phyloP scores from a whole-genome alignment of 495 filamentous ascomycete species.

The Aeminium ludgeri region DNA sequence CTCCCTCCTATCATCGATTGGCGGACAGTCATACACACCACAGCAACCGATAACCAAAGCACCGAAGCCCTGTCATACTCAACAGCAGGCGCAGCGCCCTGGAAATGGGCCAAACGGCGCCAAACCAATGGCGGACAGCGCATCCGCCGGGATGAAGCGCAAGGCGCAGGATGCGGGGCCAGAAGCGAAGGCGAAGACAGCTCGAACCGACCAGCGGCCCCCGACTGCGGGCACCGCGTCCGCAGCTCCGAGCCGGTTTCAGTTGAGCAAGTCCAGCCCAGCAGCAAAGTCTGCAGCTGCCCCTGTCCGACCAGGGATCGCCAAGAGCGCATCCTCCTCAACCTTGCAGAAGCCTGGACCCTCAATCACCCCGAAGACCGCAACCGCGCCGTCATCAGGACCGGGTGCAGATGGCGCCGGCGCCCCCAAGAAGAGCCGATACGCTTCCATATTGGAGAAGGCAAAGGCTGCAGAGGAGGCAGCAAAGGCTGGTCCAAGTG shows the following conservation, averaged over 20 bases:
- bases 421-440: slow-evolving; percentile 47
- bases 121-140: slow-evolving; percentile 10
- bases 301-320: slow-evolving; percentile 21
- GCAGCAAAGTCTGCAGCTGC: slow-evolving; percentile 21
- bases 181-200: slow-evolving; percentile 22
- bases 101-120: slow-evolving; percentile 7
- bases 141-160: slow-evolving; percentile 17
- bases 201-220: slow-evolving; percentile 17
- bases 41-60: slow-evolving; percentile 16
- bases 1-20: slow-evolving; percentile 39
- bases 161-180: slow-evolving; percentile 20
- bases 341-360: neutral
- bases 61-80: neutral
- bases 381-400: slow-evolving; percentile 16
- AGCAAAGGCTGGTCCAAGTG: slow-evolving; percentile 21
- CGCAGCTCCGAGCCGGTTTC: slow-evolving; percentile 4
- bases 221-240: slow-evolving; percentile 18
- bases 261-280: slow-evolving; percentile 20
- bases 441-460: slow-evolving; percentile 49
- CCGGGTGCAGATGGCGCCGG: slow-evolving; percentile 21
- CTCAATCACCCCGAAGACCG: slow-evolving; percentile 16
- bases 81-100: neutral
- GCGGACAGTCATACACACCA: slow-evolving; percentile 27
- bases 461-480: slow-evolving; percentile 36
- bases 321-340: slow-evolving; percentile 7